Evolutionary conservation across 2,329 filamentous ascomycete species (phyloP).

Genomic region (Davidsoniella australis): DNA sequence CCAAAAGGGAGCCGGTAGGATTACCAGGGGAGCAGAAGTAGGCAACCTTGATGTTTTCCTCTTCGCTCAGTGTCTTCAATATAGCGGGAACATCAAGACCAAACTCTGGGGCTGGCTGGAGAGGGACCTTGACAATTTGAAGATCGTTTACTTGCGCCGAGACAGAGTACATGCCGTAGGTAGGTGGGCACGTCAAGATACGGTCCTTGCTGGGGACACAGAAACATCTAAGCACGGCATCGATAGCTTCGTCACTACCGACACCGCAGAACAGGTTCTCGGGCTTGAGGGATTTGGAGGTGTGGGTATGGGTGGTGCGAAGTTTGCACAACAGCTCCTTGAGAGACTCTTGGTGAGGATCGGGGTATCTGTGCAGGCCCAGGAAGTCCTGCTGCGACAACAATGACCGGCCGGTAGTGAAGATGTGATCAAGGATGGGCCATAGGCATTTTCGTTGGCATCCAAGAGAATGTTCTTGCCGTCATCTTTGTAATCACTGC

Average conservation of each 20-base stretch:
- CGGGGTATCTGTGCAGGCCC: constrained; percentile 83
- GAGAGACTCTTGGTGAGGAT: constrained; percentile 78
- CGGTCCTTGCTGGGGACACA: constrained; percentile 75
- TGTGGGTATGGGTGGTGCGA: constrained; percentile 74
- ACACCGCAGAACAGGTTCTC: constrained; percentile 88
- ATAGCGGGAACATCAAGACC: constrained; percentile 56
- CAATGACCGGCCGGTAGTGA: constrained; percentile 23
- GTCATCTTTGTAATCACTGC: constrained; percentile 95
- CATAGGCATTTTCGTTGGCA: constrained; percentile 94
- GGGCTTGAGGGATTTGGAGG: constrained; percentile 49
- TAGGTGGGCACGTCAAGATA: constrained; percentile 88
- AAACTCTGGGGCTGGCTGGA: constrained; percentile 57
- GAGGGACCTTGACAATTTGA: constrained; percentile 66
- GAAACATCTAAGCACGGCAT: constrained; percentile 84
- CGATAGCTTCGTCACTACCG: constrained; percentile 92
- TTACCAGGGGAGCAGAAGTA: constrained; percentile 95
- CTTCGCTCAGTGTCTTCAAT: constrained; percentile 40
- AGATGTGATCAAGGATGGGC: constrained; percentile 51
- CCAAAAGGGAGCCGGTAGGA: constrained; percentile 66
- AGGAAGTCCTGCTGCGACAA: constrained; percentile 46
- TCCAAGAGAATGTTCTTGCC: constrained; percentile 91
- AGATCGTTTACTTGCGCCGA: constrained; percentile 92
- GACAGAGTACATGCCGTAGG: constrained; percentile 96
- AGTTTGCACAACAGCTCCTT: constrained; percentile 77
- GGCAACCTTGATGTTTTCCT: constrained; percentile 59